Evolutionary conservation across 1,284 basidiomycete genomes (phyloP).

Genomic region (Mycena sp.): DNA sequence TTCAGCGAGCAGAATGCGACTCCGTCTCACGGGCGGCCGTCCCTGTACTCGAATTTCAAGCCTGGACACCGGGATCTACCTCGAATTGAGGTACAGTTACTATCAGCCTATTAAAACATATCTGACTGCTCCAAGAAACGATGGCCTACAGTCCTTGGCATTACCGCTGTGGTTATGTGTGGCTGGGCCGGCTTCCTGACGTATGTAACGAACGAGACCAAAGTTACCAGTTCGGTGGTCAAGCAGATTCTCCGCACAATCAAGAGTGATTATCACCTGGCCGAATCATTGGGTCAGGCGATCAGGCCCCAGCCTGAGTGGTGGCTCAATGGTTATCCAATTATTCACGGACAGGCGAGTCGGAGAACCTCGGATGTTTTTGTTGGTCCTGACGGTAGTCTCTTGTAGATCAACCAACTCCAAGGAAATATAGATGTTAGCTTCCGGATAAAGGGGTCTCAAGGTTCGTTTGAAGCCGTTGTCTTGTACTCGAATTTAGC

Average conservation of each 20-base stretch:
- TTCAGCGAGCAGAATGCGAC: neutral
- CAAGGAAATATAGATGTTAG: conserved; percentile 82
- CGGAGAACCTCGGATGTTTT: neutral
- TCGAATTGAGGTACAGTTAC: conserved; percentile 24
- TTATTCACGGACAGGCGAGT: conserved; percentile 73
- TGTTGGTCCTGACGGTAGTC: neutral
- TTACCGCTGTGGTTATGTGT: conserved; percentile 61
- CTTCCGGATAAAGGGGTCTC: conserved; percentile 77
- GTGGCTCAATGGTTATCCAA: conserved; percentile 82
- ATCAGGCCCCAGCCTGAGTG: conserved; percentile 77
- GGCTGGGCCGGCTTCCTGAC: conserved; percentile 76
- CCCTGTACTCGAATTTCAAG: conserved; percentile 28
- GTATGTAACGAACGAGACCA: conserved; percentile 79
- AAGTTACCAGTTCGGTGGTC: conserved; percentile 78
- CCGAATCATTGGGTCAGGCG: conserved; percentile 68
- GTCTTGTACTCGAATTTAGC: neutral
- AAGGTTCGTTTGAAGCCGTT: conserved; percentile 49
- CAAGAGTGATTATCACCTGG: conserved; percentile 58
- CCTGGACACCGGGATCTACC: conserved; percentile 18
- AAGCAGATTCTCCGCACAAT: conserved; percentile 70
- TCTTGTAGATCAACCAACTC: conserved; percentile 69
- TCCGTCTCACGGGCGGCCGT: conserved; percentile 10
- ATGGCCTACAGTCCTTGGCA: conserved; percentile 69
- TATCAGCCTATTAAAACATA: neutral
- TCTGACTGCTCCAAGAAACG: conserved; percentile 41